Base-by-base conservation (phyloP, 495 filamentous ascomycete genomes). In the Chaetomium fimeti region DNA sequence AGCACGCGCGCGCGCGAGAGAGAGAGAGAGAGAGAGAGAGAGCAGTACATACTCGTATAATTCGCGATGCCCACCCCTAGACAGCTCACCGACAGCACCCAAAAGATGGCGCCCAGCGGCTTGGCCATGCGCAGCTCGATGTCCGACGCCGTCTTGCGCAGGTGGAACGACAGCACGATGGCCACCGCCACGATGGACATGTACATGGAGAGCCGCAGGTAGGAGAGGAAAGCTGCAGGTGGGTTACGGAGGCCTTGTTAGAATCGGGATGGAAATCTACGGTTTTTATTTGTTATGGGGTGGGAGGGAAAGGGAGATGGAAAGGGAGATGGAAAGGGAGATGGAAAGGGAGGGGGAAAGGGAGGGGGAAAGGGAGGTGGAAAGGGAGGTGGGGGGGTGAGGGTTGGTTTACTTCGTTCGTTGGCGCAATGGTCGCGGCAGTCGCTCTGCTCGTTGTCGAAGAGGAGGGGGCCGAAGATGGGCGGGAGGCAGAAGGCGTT, bases 161-260 rank as follows among this genome's bases (percentile, higher is more conserved):
- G 85, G 68, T 98, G 93, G 75, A 98, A 98, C 9, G 92, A 96
- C 45, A 96, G 83, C 11, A 94, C 83, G 65, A 98, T 96, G 47
- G 94, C 94, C 20, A 93, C 80, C 11, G 91, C 85, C 22, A 98
- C 93, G 38, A 98, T 79, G 60, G 91, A 84, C 81, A 98, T 89
- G 79, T 96, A 97, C 69, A 97, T 85, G 20, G 90, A 88, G 6
- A 98, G 85, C 4, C 94, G 87, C 5, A 98, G 88, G 85, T 93
- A 97, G 22, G 95, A 97, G 57, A 98, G 88, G 72, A 98, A 98
- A 65, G 87, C 80, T 80, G 45, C n/a, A 3, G 7, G 18, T 36
- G 2, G n/a, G n/a, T n/a, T n/a, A n/a, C n/a, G n/a, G n/a, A n/a
- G n/a, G n/a, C n/a, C n/a, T n/a, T n/a, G n/a, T n/a, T n/a, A n/a